Evolutionary conservation across 1,139 yeast genomes (phyloP), one percentile per base, ranked within the genome.

Genomic region (Debaryomyces udenii): DNA sequence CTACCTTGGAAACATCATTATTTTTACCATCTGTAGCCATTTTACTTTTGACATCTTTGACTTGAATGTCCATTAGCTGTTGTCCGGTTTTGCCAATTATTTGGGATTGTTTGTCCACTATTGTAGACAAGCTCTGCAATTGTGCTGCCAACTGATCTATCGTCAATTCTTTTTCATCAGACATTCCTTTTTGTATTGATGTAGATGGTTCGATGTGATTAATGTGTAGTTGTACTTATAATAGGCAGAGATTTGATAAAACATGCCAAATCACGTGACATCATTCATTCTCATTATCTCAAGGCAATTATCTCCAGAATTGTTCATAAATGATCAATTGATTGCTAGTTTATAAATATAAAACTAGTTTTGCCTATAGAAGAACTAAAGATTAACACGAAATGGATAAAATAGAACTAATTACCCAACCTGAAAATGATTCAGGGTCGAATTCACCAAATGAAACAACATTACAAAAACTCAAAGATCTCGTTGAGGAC

Each of bases 1-100:
- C 87, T 16, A 76, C 56, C 42, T 51, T 54, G 55, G 43, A 28
- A 7, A 11, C 29, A 10, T 16, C 22, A 14, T 14, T 20, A 15
- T 38, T 16, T 6, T 39, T 15, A 6, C 24, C 40, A 11, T 68
- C 72, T n/a, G 53, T 54, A 20, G 58, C 58, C 60, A 78, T 66
- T 43, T 62, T 64, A 5, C 56, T 43, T 48, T 71, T 73, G 11
- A 79, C 74, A 43, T 69, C 72, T 34, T 62, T 61, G 10, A 89
- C 74, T 60, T 88, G 95, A 44, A 88, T 53, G 46, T 80, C 79
- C 47, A 90, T 61, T 20, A 90, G 72, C 52, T 84, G 90, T 52
- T 86, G 80, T 2, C 96, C 96, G 0, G 96, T 88, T 47, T 81
- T 58, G 37, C 71, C 72, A 39, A 73, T 59, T 38, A 72, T 27